Percentiles rank a stretch among this genome's conserved stretches.
These are phyloP conservation scores for Aspergillus nidulans DNA, from an alignment of 495 filamentous ascomycete species.

Conservation along the genomic window DNA sequence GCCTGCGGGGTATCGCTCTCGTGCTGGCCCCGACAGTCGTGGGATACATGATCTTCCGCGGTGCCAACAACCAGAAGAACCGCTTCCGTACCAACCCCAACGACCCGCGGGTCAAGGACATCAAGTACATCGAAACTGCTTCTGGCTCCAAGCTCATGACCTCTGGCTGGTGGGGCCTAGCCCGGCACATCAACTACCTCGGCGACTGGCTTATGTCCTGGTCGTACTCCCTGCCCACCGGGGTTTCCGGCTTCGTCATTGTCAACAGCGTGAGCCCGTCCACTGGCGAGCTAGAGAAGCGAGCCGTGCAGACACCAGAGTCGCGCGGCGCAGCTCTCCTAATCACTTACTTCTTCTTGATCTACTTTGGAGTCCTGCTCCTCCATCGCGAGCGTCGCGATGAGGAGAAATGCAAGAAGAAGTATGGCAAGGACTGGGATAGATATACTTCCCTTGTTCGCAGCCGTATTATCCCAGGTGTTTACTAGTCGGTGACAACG, in stretches of 20 bases:
- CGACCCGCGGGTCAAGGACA: constrained; percentile 72
- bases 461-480: constrained; percentile 82
- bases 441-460: constrained; percentile 79
- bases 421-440: constrained; percentile 94
- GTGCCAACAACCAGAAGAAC: constrained; percentile 91
- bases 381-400: constrained; percentile 89
- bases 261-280: constrained; percentile 39
- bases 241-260: constrained; percentile 72
- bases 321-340: constrained; percentile 76
- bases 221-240: constrained; percentile 88
- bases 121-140: constrained; percentile 85
- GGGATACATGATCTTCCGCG: constrained; percentile 88
- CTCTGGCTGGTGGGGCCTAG: constrained; percentile 91
- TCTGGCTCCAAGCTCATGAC: constrained; percentile 74
- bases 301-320: constrained; percentile 63
- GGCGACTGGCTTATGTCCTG: constrained; percentile 95
- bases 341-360: constrained; percentile 90
- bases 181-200: constrained; percentile 95
- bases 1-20: constrained; percentile 53
- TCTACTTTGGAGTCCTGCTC: constrained; percentile 88
- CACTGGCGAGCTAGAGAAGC: constrained; percentile 50
- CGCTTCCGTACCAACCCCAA: constrained; percentile 83
- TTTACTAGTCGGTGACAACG: constrained; percentile 57
- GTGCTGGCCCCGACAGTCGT: constrained; percentile 60
- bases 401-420: constrained; percentile 84